phyloP scores from a whole-genome alignment of 495 filamentous ascomycete genomes.

The Hypoxylon intermedium region DNA sequence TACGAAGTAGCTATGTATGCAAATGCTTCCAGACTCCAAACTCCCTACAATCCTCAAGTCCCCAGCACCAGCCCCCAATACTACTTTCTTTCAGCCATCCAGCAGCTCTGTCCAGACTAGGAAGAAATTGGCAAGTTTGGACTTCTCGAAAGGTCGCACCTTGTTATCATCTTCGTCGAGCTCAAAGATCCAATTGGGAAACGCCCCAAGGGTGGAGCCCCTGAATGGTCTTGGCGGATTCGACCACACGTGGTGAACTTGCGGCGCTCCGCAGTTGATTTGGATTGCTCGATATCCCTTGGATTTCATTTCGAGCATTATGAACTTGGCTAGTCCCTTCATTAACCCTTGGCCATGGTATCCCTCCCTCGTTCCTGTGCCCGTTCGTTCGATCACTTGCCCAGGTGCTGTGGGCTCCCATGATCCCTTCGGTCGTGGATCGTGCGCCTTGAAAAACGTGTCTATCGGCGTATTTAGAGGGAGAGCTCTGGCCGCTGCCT shows the following conservation, averaged over 20 bases:
- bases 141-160: constrained; percentile 24
- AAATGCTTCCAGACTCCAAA: background rate
- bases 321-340: constrained; percentile 24
- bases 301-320: constrained; percentile 38
- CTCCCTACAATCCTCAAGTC: background rate
- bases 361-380: constrained; percentile 19
- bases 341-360: constrained; percentile 26
- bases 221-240: constrained; percentile 30
- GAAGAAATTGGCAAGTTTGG: constrained; percentile 24
- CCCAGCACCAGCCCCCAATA: background rate
- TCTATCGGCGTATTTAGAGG: constrained; percentile 22
- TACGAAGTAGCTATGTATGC: background rate
- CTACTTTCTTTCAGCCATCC: background rate
- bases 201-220: constrained; percentile 20
- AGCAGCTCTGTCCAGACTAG: constrained; percentile 30
- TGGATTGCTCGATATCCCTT: constrained; percentile 33
- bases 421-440: constrained; percentile 26
- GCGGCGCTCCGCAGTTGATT: constrained; percentile 31
- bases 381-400: constrained; percentile 30
- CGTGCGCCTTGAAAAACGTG: constrained; percentile 20
- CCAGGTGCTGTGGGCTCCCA: constrained; percentile 30
- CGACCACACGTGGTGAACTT: constrained; percentile 28
- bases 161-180: constrained; percentile 28
- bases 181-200: constrained; percentile 32
- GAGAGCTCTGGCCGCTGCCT: constrained; percentile 3